Percentiles rank a stretch among this genome's conserved stretches.
phyloP scores from a whole-genome alignment of 108 stramenopile genomes.

The Craspedostauros australis region DNA sequence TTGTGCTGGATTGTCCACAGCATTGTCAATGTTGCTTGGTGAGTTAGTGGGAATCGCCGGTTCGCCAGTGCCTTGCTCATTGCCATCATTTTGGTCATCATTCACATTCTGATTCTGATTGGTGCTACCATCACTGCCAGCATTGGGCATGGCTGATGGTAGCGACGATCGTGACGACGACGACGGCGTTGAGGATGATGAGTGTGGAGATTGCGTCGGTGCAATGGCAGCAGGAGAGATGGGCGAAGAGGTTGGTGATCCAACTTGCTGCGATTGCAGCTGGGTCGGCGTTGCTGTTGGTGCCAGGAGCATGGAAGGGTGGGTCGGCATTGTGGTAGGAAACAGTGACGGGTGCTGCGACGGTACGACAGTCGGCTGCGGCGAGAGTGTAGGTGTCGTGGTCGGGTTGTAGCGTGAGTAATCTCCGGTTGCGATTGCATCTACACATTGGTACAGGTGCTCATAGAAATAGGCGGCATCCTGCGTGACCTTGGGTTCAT shows the following conservation, averaged over 20 bases:
- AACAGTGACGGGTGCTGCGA: background rate
- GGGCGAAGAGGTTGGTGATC: too few species aligned
- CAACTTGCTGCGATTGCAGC: too few species aligned
- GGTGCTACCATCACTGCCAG: background rate
- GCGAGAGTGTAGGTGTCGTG: constrained; percentile 11
- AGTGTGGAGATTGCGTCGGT: too few species aligned
- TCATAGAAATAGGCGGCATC: constrained; percentile 63
- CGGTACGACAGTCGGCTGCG: constrained; percentile 7
- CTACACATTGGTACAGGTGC: constrained; percentile 54
- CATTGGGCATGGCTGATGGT: background rate
- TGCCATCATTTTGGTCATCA: too few species aligned
- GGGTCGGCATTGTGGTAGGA: background rate
- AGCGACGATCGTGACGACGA: constrained; percentile 1
- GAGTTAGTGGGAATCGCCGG: too few species aligned
- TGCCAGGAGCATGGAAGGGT: constrained; percentile 1
- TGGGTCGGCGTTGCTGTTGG: constrained; percentile 2
- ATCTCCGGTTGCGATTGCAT: constrained; percentile 60
- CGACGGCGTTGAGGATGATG: background rate
- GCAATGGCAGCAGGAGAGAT: too few species aligned
- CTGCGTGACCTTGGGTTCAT: constrained; percentile 9
- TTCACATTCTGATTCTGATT: too few species aligned
- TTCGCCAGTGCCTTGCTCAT: too few species aligned
- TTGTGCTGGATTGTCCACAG: too few species aligned
- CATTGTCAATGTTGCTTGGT: too few species aligned
- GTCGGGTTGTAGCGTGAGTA: constrained; percentile 34